Base-by-base conservation (phyloP, 2,329 filamentous ascomycete genomes). In the Fusarium sarcochroum region DNA sequence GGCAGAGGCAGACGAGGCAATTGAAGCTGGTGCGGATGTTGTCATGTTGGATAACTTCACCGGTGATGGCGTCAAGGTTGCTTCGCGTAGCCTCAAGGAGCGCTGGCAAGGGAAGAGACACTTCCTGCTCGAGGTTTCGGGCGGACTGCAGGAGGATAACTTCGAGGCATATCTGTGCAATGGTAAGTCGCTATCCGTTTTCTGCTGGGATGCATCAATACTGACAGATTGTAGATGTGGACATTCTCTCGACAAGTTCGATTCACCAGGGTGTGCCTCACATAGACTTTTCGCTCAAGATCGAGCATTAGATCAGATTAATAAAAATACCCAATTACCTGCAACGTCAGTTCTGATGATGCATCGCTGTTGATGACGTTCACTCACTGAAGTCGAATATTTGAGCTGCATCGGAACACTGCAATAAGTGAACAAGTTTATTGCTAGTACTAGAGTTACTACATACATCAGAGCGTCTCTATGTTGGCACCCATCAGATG, bases 1-100 rank as follows among this genome's bases (percentile, higher is more conserved):
- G 80, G 89, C 86, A 42, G 94, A 97, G 81, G 96, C 96, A 1
- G 90, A 98, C 78, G 93, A 97, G 80, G 96, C 96, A 1, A 94
- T 98, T 73, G 88, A 83, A 5, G 95, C 95, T 0, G 96, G 96
- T 1, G 96, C 96, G 1, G 95, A 99, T 78, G 90, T 99, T 20
- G 90, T 99, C 65, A 99, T 99, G 96, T 82, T 99, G 63, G 96
- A 99, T 78, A 99, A 99, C 79, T 99, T 98, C 76, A 90, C 89
- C 0, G 89, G 91, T 1, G 90, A 93, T 2, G 93, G 90, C 1
- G 90, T 98, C 66, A 90, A 89, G 77, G 80, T 86, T 10, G 93
- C 93, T 1, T 93, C 95, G 15, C 86, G 81, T 76, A 90, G 86
- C 71, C 78, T 99, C 68, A 97, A 95, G 82, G 85, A 91, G 75